Conservation (phyloP, 2,329 filamentous ascomycete genomes). For the Fusarium liriodendri region DNA sequence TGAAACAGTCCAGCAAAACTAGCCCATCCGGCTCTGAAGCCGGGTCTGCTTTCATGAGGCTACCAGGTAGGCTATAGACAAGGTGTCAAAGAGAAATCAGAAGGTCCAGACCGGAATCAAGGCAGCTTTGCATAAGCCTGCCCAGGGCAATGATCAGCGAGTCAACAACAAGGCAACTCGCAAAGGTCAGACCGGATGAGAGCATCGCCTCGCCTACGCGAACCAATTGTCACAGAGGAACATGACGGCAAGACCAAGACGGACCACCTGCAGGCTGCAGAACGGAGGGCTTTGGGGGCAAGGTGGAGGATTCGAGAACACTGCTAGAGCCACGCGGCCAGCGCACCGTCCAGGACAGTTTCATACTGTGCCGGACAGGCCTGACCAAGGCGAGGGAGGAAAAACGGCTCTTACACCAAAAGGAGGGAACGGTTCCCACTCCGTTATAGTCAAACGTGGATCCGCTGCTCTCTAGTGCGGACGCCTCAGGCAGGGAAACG, state of each 20-base stretch:
- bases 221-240: conserved; percentile 9
- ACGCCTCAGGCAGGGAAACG: conserved; percentile 28
- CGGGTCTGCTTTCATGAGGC: conserved; percentile 1
- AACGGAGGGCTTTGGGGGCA: conserved; percentile 27
- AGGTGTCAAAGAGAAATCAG: conserved; percentile 9
- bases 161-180: conserved; percentile 25
- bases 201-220: conserved; percentile 1
- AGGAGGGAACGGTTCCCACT: conserved; percentile 29
- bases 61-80: conserved; percentile 15
- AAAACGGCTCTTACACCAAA: conserved; percentile 31
- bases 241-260: not conserved
- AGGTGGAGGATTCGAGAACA: conserved; percentile 17
- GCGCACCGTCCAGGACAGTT: conserved; percentile 28
- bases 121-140: conserved; percentile 18
- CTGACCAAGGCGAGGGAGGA: conserved; percentile 20
- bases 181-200: conserved; percentile 7
- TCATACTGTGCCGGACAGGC: conserved; percentile 34
- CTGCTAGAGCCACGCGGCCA: conserved; percentile 28
- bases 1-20: conserved; percentile 14
- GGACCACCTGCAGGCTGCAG: conserved; percentile 18
- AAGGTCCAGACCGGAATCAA: conserved; percentile 5
- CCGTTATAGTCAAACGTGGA: conserved; percentile 18
- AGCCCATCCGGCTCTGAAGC: not conserved
- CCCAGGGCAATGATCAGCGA: conserved; percentile 18
- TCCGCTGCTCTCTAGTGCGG: conserved; percentile 22